These are phyloP conservation scores for Sarcodon sp. DNA, from an alignment of 768 basidiomycete species.

Conservation along the genomic window DNA sequence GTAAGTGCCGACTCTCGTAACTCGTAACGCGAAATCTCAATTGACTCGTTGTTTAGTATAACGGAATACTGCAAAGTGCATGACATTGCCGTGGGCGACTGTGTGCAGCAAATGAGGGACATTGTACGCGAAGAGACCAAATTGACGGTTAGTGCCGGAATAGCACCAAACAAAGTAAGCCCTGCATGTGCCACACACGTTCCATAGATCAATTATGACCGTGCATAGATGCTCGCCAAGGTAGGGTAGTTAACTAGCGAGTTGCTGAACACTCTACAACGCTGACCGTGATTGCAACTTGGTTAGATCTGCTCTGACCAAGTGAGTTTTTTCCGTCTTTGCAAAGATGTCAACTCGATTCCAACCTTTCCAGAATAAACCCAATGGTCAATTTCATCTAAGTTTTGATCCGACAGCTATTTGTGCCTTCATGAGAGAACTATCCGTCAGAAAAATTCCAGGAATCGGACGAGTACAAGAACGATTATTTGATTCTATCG, in stretches of 20 bases:
- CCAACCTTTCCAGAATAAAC: constrained; percentile 60
- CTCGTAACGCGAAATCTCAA: not conserved
- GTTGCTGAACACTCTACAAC: constrained; percentile 2
- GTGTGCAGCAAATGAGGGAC: constrained; percentile 66
- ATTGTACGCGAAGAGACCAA: constrained; percentile 67
- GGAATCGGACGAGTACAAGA: constrained; percentile 90
- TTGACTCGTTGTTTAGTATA: constrained; percentile 34
- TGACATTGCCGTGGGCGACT: constrained; percentile 50
- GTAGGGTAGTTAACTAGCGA: constrained; percentile 33
- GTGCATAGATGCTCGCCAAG: constrained; percentile 77
- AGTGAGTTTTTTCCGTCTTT: constrained; percentile 19
- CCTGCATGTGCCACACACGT: constrained; percentile 5
- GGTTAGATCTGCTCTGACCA: constrained; percentile 85
- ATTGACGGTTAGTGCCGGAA: constrained; percentile 88
- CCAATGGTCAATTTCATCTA: constrained; percentile 82
- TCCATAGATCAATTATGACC: constrained; percentile 5
- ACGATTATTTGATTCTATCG: constrained; percentile 73
- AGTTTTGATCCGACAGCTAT: constrained; percentile 52
- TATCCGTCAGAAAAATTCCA: constrained; percentile 79
- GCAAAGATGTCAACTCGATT: not conserved
- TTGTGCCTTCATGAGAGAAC: constrained; percentile 61
- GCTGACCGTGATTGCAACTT: not conserved
- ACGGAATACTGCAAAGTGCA: constrained; percentile 72
- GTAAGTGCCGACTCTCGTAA: constrained; percentile 26
- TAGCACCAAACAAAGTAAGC: constrained; percentile 86